Base-by-base conservation (phyloP, 2,329 filamentous ascomycete genomes). In the Pseudogymnoascus sp. region DNA sequence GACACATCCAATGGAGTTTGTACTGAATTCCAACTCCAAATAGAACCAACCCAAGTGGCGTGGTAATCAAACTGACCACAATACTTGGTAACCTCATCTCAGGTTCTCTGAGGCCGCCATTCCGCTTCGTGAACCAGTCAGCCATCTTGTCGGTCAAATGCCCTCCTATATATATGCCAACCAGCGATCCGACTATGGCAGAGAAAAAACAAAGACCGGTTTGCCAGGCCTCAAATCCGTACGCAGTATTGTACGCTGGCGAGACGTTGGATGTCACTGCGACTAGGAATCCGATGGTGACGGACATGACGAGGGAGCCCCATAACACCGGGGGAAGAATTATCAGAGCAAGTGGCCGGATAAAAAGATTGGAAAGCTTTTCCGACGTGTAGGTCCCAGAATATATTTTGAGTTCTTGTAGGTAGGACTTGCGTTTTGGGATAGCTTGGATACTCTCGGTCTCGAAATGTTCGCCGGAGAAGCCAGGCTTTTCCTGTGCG, bases 61-160 rank as follows among this genome's bases (percentile, higher is more conserved):
- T 79, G 12, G 82, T 78, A 28, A 84, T 70, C 68, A 82, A 71
- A 66, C 81, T 83, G 0, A 82, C 75, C 10, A 77, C 70, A 16
- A 86, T 77, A 4, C 80, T 79, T 1, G 82, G 82, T 4, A 86
- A 71, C n/a, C 84, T 76, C 82, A 86, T 85, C 68, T 85, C 82
- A 0, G 84, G 81, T 60, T 84, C 79, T n/a, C 83, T 76, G 19
- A 86, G 76, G 4, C 84, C 84, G 3, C 78, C 76, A 66, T 85
- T 86, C 28, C 76, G 75, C 61, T 72, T 74, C 0, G 84, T 85
- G 22, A 81, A 74, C 62, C 80, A 66, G 50, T 68, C 68, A 7
- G 65, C 66, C 7, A 64, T 61, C 26, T 26, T 61, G 24, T 69
- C 67, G 24, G 65, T 63, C 19, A 68, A 24, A 6, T 63, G 24